Conservation (phyloP, 495 filamentous ascomycete genomes). For the Penicillium alfredii region DNA sequence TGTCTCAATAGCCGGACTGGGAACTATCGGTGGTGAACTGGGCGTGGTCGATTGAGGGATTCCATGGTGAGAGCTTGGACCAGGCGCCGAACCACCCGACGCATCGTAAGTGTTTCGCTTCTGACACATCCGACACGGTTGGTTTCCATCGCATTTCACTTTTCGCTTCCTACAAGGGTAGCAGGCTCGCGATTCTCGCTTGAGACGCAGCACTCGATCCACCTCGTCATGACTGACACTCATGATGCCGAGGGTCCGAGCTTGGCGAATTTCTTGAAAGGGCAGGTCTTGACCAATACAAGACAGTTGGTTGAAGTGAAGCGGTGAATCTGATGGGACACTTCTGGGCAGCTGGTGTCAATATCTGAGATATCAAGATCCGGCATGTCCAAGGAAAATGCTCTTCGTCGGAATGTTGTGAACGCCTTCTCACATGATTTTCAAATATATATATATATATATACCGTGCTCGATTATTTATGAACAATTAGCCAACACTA, state of each 20-base stretch:
- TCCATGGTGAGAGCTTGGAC: not conserved
- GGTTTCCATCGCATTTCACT: slow-evolving; percentile 32
- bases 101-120: slow-evolving; percentile 26
- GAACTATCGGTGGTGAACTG: not conserved
- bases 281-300: too few relatives aligned
- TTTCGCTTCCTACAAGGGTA: slow-evolving; percentile 40
- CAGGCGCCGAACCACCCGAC: not conserved
- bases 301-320: too few relatives aligned
- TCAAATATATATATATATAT: too few relatives aligned
- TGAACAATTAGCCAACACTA: too few relatives aligned
- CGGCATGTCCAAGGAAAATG: too few relatives aligned
- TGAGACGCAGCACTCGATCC: slow-evolving; percentile 28
- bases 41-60: slow-evolving; percentile 1
- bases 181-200: slow-evolving; percentile 31
- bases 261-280: too few relatives aligned
- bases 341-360: too few relatives aligned
- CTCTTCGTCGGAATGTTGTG: too few relatives aligned
- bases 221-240: slow-evolving; percentile 17
- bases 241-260: slow-evolving; percentile 12
- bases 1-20: not conserved
- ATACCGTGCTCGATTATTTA: too few relatives aligned
- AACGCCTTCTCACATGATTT: too few relatives aligned
- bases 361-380: too few relatives aligned
- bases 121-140: slow-evolving; percentile 30
- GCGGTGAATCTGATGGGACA: too few relatives aligned